A percentile compares a stretch with the other conserved stretches of the same genome.
Evolutionary conservation across 139 green algal species (phyloP).

Genomic region (Micromonas commoda): DNA sequence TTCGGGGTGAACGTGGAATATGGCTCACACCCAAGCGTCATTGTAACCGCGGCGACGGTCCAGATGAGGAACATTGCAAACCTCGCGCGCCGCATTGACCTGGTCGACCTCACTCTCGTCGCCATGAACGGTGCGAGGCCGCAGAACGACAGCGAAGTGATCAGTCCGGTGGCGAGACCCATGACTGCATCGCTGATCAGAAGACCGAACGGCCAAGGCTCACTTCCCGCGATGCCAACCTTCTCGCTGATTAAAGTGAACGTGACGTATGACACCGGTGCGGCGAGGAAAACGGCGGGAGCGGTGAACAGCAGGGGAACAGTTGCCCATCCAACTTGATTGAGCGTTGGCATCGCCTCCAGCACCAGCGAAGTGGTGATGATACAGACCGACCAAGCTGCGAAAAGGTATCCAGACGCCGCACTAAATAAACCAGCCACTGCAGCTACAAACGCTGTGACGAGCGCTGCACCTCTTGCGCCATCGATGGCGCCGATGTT

Average conservation of each 20-base stretch:
- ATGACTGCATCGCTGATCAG: background rate
- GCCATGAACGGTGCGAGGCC: background rate
- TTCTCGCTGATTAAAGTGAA: background rate
- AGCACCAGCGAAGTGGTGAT: background rate
- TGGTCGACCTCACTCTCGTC: background rate
- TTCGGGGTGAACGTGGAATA: background rate
- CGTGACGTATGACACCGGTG: background rate
- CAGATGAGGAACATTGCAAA: too few relatives aligned
- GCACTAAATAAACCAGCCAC: background rate
- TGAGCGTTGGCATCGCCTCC: background rate
- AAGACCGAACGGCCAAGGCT: background rate
- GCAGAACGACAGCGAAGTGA: background rate
- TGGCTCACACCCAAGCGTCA: background rate
- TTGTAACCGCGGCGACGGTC: background rate
- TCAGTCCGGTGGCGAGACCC: background rate
- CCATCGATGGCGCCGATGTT: background rate
- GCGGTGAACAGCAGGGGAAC: background rate
- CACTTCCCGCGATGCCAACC: background rate
- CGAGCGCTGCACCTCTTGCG: background rate
- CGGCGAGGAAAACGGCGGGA: background rate
- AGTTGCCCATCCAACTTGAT: background rate
- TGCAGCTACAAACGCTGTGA: background rate
- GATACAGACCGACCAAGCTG: background rate
- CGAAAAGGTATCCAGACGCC: background rate
- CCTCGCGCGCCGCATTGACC: too few relatives aligned